Percentiles rank a stretch among this genome's conserved stretches.
Evolutionary conservation across 352 stramenopile species (phyloP).

Genomic region (Phytophthora foliorum): DNA sequence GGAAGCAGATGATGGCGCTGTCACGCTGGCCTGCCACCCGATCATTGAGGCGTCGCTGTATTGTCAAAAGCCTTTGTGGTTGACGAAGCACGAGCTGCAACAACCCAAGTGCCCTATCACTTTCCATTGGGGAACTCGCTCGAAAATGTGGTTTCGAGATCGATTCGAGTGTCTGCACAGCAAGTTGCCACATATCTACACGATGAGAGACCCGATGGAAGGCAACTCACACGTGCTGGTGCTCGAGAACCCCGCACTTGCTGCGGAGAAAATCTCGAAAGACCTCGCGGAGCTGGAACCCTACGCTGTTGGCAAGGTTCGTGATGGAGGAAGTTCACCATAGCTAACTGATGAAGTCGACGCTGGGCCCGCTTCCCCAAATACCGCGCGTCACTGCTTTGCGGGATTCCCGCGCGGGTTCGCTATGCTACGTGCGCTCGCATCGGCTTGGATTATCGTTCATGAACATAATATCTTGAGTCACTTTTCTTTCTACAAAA

Average conservation of each 20-base stretch:
- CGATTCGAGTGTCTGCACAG: slow-evolving; percentile 37
- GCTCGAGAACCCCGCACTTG: slow-evolving; percentile 54
- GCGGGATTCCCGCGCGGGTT: background rate
- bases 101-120: slow-evolving; percentile 49
- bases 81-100: slow-evolving; percentile 47
- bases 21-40: slow-evolving; percentile 53
- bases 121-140: slow-evolving; percentile 56
- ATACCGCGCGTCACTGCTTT: background rate
- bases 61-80: slow-evolving; percentile 40
- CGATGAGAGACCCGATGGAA: slow-evolving; percentile 44
- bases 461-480: too few relatives aligned
- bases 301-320: slow-evolving; percentile 4
- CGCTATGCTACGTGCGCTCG: slow-evolving; percentile 2
- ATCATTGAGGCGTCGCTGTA: slow-evolving; percentile 60
- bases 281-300: slow-evolving; percentile 41
- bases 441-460: too few relatives aligned
- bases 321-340: background rate
- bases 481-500: too few relatives aligned
- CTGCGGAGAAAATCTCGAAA: slow-evolving; percentile 51
- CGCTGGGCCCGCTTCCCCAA: background rate
- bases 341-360: too few relatives aligned
- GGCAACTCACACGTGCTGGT: slow-evolving; percentile 59
- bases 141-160: slow-evolving; percentile 54
- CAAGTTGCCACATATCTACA: slow-evolving; percentile 54
- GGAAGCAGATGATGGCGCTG: slow-evolving; percentile 29